phyloP scores from a whole-genome alignment of 148 eudicot genomes.

The Euryodendron excelsum region DNA sequence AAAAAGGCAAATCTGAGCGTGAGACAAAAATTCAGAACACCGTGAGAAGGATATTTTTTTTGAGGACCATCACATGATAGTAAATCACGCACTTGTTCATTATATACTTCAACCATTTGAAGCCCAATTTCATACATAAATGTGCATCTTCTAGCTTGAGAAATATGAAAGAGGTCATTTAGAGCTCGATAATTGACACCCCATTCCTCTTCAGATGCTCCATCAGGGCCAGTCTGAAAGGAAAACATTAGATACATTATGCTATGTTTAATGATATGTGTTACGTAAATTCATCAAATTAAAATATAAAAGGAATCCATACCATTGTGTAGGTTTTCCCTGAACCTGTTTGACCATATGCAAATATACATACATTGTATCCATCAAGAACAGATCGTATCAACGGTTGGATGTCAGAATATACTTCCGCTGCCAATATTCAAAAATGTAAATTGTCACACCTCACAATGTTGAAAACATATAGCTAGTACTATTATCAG shows the following conservation, averaged over 20 bases:
- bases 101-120: conserved; percentile 42
- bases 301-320: conserved; percentile 12
- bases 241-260: background rate
- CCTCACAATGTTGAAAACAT: background rate
- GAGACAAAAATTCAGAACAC: background rate
- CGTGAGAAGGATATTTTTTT: conserved; percentile 34
- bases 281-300: background rate
- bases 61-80: conserved; percentile 32
- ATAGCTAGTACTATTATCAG: conserved; percentile 3
- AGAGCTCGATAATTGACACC: conserved; percentile 43
- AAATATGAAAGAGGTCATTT: conserved; percentile 38
- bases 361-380: conserved; percentile 73
- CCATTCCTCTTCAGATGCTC: conserved; percentile 35
- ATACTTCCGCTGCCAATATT: conserved; percentile 47
- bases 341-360: conserved; percentile 87
- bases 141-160: conserved; percentile 25
- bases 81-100: conserved; percentile 43
- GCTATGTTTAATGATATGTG: background rate
- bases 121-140: conserved; percentile 29
- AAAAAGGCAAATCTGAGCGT: background rate
- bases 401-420: conserved; percentile 60
- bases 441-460: background rate
- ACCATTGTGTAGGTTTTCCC: conserved; percentile 87
- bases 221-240: conserved; percentile 32
- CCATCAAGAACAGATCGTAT: conserved; percentile 76